Percentiles rank a stretch among this genome's conserved stretches.
phyloP scores from a whole-genome alignment of 1,284 basidiomycete genomes.

The Hemileia vastatrix region DNA sequence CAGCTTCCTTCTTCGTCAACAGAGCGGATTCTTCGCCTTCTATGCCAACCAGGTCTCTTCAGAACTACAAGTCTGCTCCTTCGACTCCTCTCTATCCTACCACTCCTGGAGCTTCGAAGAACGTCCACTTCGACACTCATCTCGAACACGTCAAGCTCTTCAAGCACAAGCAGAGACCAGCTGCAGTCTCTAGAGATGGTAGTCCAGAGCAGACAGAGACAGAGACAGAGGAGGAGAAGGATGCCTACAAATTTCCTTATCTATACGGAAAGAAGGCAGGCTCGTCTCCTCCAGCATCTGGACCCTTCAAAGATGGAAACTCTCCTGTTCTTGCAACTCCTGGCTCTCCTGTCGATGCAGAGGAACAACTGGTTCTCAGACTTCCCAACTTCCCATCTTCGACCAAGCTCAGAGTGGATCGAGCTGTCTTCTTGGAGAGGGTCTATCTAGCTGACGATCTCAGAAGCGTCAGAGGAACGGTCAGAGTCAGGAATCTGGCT shows the following conservation, averaged over 20 bases:
- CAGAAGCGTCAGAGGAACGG: constrained; percentile 56
- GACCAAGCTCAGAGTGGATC: constrained; percentile 45
- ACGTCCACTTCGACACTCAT: constrained; percentile 82
- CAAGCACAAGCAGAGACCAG: constrained; percentile 81
- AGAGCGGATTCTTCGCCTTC: constrained; percentile 43
- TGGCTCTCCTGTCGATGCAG: constrained; percentile 20
- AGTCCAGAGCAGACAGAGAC: constrained; percentile 72
- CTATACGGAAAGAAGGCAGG: constrained; percentile 48
- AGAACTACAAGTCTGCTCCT: constrained; percentile 49
- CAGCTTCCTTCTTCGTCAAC: constrained; percentile 44
- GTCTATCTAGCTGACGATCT: constrained; percentile 57
- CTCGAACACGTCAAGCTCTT: constrained; percentile 68
- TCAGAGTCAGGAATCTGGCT: constrained; percentile 73
- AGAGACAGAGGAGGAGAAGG: constrained; percentile 62
- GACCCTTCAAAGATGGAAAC: background rate
- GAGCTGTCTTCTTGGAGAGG: constrained; percentile 51
- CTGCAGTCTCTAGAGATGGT: constrained; percentile 79
- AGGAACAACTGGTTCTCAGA: constrained; percentile 46
- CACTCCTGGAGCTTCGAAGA: constrained; percentile 61
- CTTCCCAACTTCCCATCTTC: constrained; percentile 52
- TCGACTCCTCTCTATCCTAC: constrained; percentile 66
- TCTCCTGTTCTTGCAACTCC: constrained; percentile 1
- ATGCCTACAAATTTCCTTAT: constrained; percentile 52
- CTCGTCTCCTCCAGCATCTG: no score
- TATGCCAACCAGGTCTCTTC: background rate